These are phyloP conservation scores for Nakazawaea peltata DNA, from an alignment of 805 yeast genomes.

Conservation along the genomic window DNA sequence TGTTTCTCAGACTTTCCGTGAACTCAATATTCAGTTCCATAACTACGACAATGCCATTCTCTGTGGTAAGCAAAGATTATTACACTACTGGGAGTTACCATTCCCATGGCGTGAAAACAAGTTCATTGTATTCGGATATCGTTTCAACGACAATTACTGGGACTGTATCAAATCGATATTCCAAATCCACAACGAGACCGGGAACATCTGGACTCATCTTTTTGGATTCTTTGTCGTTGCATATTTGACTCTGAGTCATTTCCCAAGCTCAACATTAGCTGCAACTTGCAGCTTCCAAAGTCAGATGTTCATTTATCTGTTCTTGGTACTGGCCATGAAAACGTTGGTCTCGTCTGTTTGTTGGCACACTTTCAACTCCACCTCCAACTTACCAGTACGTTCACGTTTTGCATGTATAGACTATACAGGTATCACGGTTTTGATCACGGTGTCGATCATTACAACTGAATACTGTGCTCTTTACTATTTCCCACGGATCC, in stretches of 20 bases:
- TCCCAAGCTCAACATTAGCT: conserved; percentile 53
- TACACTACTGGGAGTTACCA: conserved; percentile 85
- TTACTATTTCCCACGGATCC: conserved; percentile 44
- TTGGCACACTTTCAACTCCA: conserved; percentile 90
- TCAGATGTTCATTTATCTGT: conserved; percentile 42
- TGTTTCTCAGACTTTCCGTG: conserved; percentile 11
- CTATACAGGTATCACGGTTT: conserved; percentile 86
- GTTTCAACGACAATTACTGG: conserved; percentile 61
- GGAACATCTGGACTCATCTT: conserved; percentile 91
- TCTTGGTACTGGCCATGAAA: conserved; percentile 62
- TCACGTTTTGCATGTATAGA: conserved; percentile 86
- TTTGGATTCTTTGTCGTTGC: conserved; percentile 55
- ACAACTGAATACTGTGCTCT: conserved; percentile 80
- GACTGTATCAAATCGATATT: conserved; percentile 56
- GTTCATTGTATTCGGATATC: conserved; percentile 74
- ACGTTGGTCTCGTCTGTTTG: conserved; percentile 73
- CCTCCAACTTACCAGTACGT: conserved; percentile 54
- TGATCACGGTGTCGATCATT: conserved; percentile 83
- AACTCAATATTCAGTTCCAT: conserved; percentile 28
- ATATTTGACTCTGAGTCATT: conserved; percentile 50
- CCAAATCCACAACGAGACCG: conserved; percentile 74
- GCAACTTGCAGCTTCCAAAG: too few relatives aligned
- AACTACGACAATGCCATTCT: conserved; percentile 38
- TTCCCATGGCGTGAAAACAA: conserved; percentile 91
- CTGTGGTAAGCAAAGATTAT: conserved; percentile 35